phyloP scores from a whole-genome alignment of 2,329 filamentous ascomycete genomes.

The Penicillium sp. region DNA sequence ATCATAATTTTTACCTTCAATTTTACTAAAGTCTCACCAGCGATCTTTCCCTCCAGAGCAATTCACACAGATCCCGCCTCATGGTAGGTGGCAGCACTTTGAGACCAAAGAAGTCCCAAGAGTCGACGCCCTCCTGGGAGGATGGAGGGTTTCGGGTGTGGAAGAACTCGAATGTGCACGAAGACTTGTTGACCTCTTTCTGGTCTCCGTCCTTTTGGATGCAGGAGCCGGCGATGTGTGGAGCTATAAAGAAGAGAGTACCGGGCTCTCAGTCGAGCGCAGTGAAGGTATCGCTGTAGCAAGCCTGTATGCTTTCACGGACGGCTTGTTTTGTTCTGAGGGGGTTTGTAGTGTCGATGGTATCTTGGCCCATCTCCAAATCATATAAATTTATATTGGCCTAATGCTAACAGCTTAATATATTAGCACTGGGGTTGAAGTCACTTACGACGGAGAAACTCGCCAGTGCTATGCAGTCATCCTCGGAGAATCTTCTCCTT shows the following conservation, averaged over 20 bases:
- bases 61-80: slow-evolving; percentile 3
- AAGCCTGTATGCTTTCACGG: slow-evolving; percentile 48
- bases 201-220: slow-evolving; percentile 57
- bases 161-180: slow-evolving; percentile 49
- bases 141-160: slow-evolving; percentile 39
- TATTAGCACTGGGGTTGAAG: too few relatives aligned
- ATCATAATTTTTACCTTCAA: neutral
- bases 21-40: neutral
- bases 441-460: too few relatives aligned
- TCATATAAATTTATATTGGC: too few relatives aligned
- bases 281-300: slow-evolving; percentile 54
- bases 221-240: slow-evolving; percentile 20
- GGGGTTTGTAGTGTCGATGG: neutral
- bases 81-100: slow-evolving; percentile 59
- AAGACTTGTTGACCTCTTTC: slow-evolving; percentile 59
- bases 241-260: neutral
- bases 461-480: too few relatives aligned
- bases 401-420: too few relatives aligned
- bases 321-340: slow-evolving; percentile 7
- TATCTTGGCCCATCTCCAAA: too few relatives aligned
- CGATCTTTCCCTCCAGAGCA: neutral
- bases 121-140: slow-evolving; percentile 40
- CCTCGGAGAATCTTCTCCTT: too few relatives aligned
- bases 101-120: slow-evolving; percentile 53
- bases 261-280: slow-evolving; percentile 28